Base-by-base conservation (phyloP, 2,329 filamentous ascomycete genomes). In the Talaromyces funiculosus region DNA sequence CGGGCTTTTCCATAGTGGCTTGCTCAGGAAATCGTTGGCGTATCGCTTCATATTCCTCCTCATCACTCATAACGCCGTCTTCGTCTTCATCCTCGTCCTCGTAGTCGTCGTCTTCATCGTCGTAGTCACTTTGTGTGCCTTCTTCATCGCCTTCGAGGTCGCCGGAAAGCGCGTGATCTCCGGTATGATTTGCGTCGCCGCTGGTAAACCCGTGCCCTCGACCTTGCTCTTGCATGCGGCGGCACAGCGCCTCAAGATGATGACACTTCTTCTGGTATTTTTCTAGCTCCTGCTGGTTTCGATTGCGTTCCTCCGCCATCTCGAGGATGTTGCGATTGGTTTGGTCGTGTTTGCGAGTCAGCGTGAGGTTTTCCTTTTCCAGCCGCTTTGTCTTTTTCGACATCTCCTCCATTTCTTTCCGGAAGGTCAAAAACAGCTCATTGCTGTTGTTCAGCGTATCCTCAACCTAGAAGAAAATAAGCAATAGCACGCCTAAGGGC, bases 341-440 rank as follows among this genome's bases (percentile, higher is more conserved):
- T 53, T 90, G 86, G 68, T 97, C 92, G 74, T 97, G 93, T 75
- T 97, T 96, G 60, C 93, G 86, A 66, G 91, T 96, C 56, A 96
- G 83, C 18, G 85, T 88, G 68, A 94, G 88, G 69, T 99, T 97
- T 71, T 99, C 94, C 77, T 96, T 96, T 75, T 99, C 94, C 57
- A 99, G 81, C 26, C 92, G 88, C 77, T 97, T 97, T 5, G 93
- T 96, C 80, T 97, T 97, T 80, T 97, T 97, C 0, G 92, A 96
- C 92, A 97, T 97, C 71, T 97, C 94, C 77, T 97, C 94, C 92
- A 97, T 97, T 77, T 97, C 94, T 78, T 96, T 97, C 59, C 93
- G 86, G 77, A 97, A 97, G 0, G 94, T 97, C 67, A 97, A 81
- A 76, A 97, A 97, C 58, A 97, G 81, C 73, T 97, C 94, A 79